A percentile compares a stretch with the other conserved stretches of the same genome.
Conservation (phyloP, 208 protist genomes). For the Leishmania braziliensis region DNA sequence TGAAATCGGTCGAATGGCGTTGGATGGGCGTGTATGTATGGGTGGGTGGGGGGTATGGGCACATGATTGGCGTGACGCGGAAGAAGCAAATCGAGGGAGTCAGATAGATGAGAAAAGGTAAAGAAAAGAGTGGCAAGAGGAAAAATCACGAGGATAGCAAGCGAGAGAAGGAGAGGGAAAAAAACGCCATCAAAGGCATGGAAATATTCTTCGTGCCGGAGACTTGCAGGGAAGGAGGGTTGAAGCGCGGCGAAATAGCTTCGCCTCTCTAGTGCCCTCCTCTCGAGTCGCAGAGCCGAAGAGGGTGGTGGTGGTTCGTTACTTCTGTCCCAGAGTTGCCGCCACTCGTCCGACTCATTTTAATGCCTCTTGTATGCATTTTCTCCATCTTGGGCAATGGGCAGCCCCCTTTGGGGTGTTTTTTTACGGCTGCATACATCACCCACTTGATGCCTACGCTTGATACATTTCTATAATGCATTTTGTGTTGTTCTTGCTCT, state of each 20-base stretch:
- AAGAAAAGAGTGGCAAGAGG: not conserved
- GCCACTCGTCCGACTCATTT: not conserved
- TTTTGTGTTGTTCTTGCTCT: not conserved
- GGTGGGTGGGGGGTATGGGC: not conserved
- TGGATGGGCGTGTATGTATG: not conserved
- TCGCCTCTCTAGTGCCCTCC: not conserved
- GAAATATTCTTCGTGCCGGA: not conserved
- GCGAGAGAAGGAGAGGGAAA: not conserved
- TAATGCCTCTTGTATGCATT: not conserved
- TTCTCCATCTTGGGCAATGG: not conserved
- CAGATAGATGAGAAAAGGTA: not conserved
- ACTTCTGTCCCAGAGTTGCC: not conserved
- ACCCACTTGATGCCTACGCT: not conserved
- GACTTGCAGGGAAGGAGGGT: not conserved
- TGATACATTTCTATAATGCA: not conserved
- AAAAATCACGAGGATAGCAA: not conserved
- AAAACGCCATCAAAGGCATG: not conserved
- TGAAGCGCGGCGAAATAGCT: not conserved
- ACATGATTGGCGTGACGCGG: not conserved
- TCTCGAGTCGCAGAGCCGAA: not conserved
- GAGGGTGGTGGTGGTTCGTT: not conserved
- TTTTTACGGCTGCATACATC: not conserved
- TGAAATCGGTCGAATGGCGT: not conserved
- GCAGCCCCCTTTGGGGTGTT: not conserved
- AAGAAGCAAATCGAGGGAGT: not conserved